Percentiles rank a stretch among this genome's conserved stretches.
Conservation (phyloP, 2,329 filamentous ascomycete species). For the Lecanicillium sp. region DNA sequence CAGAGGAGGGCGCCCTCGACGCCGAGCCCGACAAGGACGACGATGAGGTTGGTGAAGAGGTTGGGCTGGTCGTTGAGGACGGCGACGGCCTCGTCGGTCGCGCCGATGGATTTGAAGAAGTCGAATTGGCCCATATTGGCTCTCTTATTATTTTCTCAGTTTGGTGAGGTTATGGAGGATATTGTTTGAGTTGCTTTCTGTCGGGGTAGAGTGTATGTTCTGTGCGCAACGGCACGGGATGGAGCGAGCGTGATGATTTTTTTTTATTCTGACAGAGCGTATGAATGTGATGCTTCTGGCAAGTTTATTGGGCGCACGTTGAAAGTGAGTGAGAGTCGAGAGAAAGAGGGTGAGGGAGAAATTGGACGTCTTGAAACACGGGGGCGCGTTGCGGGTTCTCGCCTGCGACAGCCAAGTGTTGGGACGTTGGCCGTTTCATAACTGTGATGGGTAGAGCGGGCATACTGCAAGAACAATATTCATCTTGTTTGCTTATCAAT, state of each 20-base stretch:
- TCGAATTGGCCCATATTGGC: slow-evolving; percentile 47
- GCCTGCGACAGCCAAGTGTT: slow-evolving; percentile 11
- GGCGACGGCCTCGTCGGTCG: slow-evolving; percentile 51
- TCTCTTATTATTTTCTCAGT: not conserved
- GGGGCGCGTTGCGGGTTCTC: slow-evolving; percentile 12
- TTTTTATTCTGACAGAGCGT: not conserved
- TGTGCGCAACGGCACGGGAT: not conserved
- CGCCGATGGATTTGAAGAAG: slow-evolving; percentile 51
- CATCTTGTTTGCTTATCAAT: no score
- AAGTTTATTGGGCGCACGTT: no score
- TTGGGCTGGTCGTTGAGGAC: slow-evolving; percentile 56
- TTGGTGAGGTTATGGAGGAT: no score
- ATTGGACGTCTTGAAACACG: slow-evolving; percentile 17
- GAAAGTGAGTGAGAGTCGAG: not conserved
- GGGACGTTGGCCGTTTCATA: slow-evolving; percentile 6
- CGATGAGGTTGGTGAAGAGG: slow-evolving; percentile 51
- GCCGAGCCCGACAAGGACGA: slow-evolving; percentile 45
- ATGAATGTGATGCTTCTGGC: no score
- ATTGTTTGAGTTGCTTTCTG: no score
- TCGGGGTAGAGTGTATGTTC: no score
- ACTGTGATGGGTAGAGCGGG: no score
- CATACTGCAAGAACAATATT: no score
- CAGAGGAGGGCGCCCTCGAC: slow-evolving; percentile 43
- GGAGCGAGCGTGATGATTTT: not conserved
- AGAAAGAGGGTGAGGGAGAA: slow-evolving; percentile 9